Evolutionary conservation across 768 basidiomycete species (phyloP).

Genomic region (Collybiopsis confluens): DNA sequence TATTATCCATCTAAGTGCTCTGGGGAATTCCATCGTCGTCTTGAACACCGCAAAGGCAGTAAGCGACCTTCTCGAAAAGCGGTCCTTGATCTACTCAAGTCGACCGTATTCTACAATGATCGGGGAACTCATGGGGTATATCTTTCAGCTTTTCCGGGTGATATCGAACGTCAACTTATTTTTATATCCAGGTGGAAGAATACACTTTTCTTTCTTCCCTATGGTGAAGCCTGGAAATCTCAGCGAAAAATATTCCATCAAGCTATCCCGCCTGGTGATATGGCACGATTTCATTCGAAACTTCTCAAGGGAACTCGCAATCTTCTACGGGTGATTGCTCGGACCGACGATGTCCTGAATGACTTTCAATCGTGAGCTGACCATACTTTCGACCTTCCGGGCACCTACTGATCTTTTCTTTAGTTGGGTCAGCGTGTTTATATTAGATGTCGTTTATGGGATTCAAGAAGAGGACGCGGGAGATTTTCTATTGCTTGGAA

Average conservation of each 20-base stretch:
- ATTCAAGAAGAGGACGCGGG: conserved; percentile 12
- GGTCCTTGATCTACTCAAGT: conserved; percentile 1
- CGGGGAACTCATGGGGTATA: conserved; percentile 11
- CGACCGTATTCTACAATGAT: conserved; percentile 8
- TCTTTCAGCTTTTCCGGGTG: neutral
- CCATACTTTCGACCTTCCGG: neutral
- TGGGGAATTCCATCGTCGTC: neutral
- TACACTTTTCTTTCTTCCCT: neutral
- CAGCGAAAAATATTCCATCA: conserved; percentile 1
- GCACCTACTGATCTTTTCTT: neutral
- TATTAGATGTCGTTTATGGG: conserved; percentile 26
- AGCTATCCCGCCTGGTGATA: neutral
- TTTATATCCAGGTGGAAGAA: conserved; percentile 4
- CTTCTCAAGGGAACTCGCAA: neutral
- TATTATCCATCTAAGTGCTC: conserved; percentile 20
- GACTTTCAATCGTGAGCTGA: neutral
- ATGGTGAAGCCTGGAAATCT: neutral
- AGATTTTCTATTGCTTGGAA: conserved; percentile 2
- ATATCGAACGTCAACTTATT: neutral
- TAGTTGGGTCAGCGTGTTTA: conserved; percentile 16
- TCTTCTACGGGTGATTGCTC: neutral
- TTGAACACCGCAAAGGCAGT: conserved; percentile 6
- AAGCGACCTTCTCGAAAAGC: conserved; percentile 8
- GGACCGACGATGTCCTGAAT: neutral
- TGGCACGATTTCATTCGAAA: neutral